Evolutionary conservation across 1,284 basidiomycete genomes (phyloP), one percentile per base, ranked within the genome.

Genomic region (Microbotryomycetes sp.): DNA sequence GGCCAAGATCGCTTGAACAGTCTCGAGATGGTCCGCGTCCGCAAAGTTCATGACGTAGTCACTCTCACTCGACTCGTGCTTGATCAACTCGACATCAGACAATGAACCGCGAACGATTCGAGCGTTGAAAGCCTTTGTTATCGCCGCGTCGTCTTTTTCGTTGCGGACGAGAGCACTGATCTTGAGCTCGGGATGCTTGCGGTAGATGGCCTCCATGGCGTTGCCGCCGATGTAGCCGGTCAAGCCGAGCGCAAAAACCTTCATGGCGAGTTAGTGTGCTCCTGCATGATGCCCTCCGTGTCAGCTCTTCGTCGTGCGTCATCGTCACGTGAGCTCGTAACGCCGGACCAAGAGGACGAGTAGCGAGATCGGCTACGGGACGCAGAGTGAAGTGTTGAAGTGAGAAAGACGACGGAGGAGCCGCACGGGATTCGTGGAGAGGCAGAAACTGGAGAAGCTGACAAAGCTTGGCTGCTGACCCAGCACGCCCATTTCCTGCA

Each of bases 281-380:
- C n/a, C n/a, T n/a, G n/a, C 52, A 28, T 47, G 21, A 15, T 23
- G 26, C 26, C 23, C 28, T 28, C 21, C 56, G 62, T 66, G 64
- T 70, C n/a, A n/a, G n/a, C n/a, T n/a, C n/a, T n/a, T n/a, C n/a
- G n/a, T n/a, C n/a, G n/a, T n/a, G n/a, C n/a, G n/a, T n/a, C n/a
- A n/a, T n/a, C n/a, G n/a, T n/a, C n/a, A n/a, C n/a, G n/a, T n/a
- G n/a, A n/a, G n/a, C n/a, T n/a, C n/a, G n/a, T n/a, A n/a, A n/a
- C n/a, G n/a, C n/a, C n/a, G n/a, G n/a, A n/a, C n/a, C n/a, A n/a
- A n/a, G n/a, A n/a, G n/a, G n/a, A n/a, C n/a, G n/a, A n/a, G n/a
- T n/a, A n/a, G n/a, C n/a, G n/a, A n/a, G n/a, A n/a, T n/a, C n/a
- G n/a, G n/a, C n/a, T n/a, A n/a, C n/a, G n/a, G n/a, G n/a, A n/a